Evolutionary conservation across 208 protist genomes (phyloP).

Genomic region (Cochliopodium minus): DNA sequence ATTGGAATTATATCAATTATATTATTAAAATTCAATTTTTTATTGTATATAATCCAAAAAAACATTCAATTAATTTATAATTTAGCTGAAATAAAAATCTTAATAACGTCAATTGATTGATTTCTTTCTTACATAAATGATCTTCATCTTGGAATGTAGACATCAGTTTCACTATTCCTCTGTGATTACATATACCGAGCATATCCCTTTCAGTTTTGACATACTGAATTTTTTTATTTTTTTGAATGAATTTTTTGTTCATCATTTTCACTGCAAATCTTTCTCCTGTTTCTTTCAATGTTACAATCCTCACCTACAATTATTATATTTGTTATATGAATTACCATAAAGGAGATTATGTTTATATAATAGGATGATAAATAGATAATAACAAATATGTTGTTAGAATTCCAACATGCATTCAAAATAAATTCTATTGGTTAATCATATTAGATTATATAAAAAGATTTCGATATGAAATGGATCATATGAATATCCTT

Average conservation of each 20-base stretch:
- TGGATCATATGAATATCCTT: too few relatives aligned
- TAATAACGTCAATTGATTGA: background rate
- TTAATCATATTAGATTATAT: too few relatives aligned
- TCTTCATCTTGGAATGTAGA: constrained; percentile 12
- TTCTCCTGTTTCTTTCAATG: constrained; percentile 10
- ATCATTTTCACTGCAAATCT: constrained; percentile 13
- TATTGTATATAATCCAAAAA: background rate
- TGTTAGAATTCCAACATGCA: too few relatives aligned
- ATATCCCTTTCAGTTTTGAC: constrained; percentile 11
- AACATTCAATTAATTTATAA: background rate
- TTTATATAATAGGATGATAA: too few relatives aligned
- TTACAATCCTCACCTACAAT: background rate
- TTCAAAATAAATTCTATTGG: too few relatives aligned
- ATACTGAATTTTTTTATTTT: constrained; percentile 3
- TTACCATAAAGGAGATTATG: too few relatives aligned
- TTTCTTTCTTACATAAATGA: constrained; percentile 4
- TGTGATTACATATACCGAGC: constrained; percentile 2
- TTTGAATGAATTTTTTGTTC: background rate
- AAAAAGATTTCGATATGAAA: too few relatives aligned
- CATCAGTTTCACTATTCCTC: constrained; percentile 7
- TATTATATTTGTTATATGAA: too few relatives aligned
- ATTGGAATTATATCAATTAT: background rate
- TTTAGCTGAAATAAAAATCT: background rate
- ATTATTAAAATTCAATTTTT: background rate
- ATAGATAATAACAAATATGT: too few relatives aligned